Percentiles rank a stretch among this genome's conserved stretches.
Conservation (phyloP, 768 basidiomycete species). For the Mycena sanguinolenta region DNA sequence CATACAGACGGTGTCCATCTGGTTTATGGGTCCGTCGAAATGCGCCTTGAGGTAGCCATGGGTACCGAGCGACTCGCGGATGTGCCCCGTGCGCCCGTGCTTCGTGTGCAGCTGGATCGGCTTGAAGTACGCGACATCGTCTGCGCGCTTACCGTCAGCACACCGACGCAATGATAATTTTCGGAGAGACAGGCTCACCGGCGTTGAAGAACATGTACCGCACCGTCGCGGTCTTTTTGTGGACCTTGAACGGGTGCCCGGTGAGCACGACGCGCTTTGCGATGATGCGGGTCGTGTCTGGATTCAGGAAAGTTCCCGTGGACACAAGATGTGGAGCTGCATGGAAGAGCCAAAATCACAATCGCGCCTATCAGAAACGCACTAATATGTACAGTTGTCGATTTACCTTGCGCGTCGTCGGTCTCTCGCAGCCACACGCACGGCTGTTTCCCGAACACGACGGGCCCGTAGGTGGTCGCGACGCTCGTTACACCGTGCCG, state of each 20-base stretch:
- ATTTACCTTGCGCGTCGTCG: conserved; percentile 72
- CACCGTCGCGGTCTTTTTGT: conserved; percentile 96
- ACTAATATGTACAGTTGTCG: background rate
- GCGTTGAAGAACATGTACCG: conserved; percentile 99
- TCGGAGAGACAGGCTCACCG: conserved; percentile 56
- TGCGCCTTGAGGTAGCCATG: conserved; percentile 98
- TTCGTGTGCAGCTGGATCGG: conserved; percentile 95
- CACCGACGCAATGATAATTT: conserved; percentile 1
- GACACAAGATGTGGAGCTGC: conserved; percentile 88
- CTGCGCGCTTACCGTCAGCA: conserved; percentile 49
- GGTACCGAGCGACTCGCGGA: conserved; percentile 92
- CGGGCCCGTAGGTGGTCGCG: conserved; percentile 91
- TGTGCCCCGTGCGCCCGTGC: conserved; percentile 89
- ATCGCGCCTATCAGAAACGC: background rate
- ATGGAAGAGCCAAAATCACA: conserved; percentile 11
- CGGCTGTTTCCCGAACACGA: conserved; percentile 87
- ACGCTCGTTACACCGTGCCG: conserved; percentile 86
- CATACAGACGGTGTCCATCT: conserved; percentile 98
- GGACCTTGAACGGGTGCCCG: conserved; percentile 96
- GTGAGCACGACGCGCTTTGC: conserved; percentile 96
- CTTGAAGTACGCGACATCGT: conserved; percentile 93
- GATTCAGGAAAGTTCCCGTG: conserved; percentile 87
- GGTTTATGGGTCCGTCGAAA: conserved; percentile 92
- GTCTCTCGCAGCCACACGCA: conserved; percentile 84
- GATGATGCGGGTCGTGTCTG: conserved; percentile 92